Percentiles rank a stretch among this genome's conserved stretches.
Evolutionary conservation across 2,329 filamentous ascomycete species (phyloP).

Genomic region (Arthrobotrys entomopaga): DNA sequence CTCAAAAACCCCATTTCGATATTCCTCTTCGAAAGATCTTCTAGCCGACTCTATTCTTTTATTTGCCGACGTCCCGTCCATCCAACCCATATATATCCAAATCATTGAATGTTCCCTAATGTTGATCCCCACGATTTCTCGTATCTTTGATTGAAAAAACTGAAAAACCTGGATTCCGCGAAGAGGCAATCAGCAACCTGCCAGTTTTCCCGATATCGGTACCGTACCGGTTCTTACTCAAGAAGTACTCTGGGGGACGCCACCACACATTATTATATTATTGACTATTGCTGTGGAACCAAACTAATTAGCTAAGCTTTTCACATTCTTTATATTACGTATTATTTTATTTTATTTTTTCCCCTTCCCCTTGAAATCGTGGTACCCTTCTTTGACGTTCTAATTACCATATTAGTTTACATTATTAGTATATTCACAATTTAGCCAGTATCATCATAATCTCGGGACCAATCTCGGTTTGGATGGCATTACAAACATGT

Average conservation of each 20-base stretch:
- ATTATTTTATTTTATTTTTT: no score
- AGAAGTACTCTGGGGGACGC: neutral
- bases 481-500: no score
- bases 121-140: neutral
- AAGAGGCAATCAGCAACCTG: slow-evolving; percentile 43
- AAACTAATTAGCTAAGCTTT: slow-evolving; percentile 45
- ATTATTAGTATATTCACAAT: no score
- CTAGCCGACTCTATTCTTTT: neutral
- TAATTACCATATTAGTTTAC: neutral
- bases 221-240: neutral
- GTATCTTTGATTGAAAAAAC: neutral
- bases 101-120: neutral
- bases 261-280: neutral
- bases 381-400: no score
- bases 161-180: neutral
- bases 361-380: no score
- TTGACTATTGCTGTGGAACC: slow-evolving; percentile 27
- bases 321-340: slow-evolving; percentile 1
- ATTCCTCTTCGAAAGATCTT: no score
- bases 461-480: no score
- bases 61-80: no score
- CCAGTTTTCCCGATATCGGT: slow-evolving; percentile 48
- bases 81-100: no score
- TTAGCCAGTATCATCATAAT: no score
- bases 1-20: neutral